A percentile compares a stretch with the other conserved stretches of the same genome.
phyloP scores from a whole-genome alignment of 192 early-diverging fungal species.

The Dissophora globulifera region DNA sequence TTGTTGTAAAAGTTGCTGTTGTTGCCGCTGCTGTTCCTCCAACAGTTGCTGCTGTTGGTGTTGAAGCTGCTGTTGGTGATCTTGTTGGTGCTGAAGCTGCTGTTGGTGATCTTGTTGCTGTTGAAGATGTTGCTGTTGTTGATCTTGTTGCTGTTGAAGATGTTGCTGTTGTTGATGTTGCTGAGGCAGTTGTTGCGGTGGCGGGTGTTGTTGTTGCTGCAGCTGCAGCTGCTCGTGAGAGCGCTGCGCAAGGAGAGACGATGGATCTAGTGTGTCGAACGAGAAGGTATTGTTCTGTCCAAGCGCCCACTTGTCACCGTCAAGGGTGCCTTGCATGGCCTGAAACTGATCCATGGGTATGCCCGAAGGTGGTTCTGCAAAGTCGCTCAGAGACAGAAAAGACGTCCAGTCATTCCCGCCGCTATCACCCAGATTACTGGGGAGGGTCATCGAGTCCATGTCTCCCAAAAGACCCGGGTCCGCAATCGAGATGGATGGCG shows the following conservation, averaged over 20 bases:
- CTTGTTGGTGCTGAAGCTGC: not conserved
- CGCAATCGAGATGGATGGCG: not conserved
- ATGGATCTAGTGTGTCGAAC: conserved; percentile 6
- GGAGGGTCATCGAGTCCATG: conserved; percentile 12
- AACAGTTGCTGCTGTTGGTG: conserved; percentile 24
- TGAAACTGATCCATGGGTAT: conserved; percentile 23
- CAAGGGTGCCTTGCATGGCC: conserved; percentile 14
- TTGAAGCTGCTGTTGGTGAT: conserved; percentile 4
- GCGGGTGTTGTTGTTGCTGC: not conserved
- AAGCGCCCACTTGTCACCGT: conserved; percentile 4
- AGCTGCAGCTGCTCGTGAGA: not conserved
- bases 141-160: conserved; percentile 8
- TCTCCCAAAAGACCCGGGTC: conserved; percentile 10
- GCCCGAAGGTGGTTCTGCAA: conserved; percentile 7
- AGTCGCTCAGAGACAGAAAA: conserved; percentile 9
- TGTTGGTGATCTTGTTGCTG: not conserved
- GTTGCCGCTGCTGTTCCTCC: conserved; percentile 17
- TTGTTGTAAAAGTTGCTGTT: conserved; percentile 13
- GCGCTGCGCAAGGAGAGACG: not conserved
- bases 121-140: conserved; percentile 10
- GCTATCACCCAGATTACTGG: conserved; percentile 9
- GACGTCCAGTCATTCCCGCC: conserved; percentile 25
- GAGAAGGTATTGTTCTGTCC: conserved; percentile 4
- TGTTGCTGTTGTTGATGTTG: conserved; percentile 25
- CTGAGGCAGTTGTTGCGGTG: conserved; percentile 5